A percentile compares a stretch with the other conserved stretches of the same genome.
Evolutionary conservation across 2,329 filamentous ascomycete species (phyloP).

Genomic region (Zalaria obscura): DNA sequence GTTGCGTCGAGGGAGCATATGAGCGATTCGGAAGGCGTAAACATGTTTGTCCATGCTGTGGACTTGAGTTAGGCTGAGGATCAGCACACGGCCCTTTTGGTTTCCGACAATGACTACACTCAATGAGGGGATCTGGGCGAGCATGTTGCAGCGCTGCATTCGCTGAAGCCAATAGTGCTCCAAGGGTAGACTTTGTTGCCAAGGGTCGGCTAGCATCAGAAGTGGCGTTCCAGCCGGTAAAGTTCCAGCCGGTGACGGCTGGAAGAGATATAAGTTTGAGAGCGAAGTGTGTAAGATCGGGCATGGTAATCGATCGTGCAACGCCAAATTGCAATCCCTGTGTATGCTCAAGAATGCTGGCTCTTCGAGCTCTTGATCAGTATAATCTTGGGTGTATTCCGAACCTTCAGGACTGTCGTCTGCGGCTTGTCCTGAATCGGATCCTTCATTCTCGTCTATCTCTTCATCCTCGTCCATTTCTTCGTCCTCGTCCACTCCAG

Average conservation of each 20-base stretch:
- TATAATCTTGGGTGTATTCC: not conserved
- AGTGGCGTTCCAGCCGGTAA: conserved; percentile 5
- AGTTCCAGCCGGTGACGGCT: conserved; percentile 13
- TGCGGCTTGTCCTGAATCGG: not conserved
- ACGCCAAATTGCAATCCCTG: too few species aligned
- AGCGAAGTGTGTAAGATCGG: conserved; percentile 27
- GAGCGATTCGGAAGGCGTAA: conserved; percentile 38
- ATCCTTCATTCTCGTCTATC: not conserved
- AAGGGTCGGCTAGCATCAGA: conserved; percentile 14
- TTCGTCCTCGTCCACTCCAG: conserved; percentile 2
- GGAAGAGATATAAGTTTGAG: conserved; percentile 28
- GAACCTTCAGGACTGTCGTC: not conserved
- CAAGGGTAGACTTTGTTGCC: conserved; percentile 21
- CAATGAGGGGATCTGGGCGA: conserved; percentile 52
- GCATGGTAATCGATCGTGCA: conserved; percentile 14
- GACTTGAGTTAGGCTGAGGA: conserved; percentile 43
- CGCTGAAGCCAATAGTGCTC: conserved; percentile 15
- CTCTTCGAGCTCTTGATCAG: too few species aligned
- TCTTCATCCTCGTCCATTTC: conserved; percentile 2
- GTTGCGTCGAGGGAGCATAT: conserved; percentile 39
- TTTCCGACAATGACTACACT: conserved; percentile 55
- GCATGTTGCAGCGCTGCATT: conserved; percentile 46
- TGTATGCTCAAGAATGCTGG: too few species aligned
- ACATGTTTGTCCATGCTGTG: conserved; percentile 13
- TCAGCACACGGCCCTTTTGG: conserved; percentile 48